Evolutionary conservation across 2,329 filamentous ascomycete species (phyloP).

Genomic region (Coleophoma cylindrospora): DNA sequence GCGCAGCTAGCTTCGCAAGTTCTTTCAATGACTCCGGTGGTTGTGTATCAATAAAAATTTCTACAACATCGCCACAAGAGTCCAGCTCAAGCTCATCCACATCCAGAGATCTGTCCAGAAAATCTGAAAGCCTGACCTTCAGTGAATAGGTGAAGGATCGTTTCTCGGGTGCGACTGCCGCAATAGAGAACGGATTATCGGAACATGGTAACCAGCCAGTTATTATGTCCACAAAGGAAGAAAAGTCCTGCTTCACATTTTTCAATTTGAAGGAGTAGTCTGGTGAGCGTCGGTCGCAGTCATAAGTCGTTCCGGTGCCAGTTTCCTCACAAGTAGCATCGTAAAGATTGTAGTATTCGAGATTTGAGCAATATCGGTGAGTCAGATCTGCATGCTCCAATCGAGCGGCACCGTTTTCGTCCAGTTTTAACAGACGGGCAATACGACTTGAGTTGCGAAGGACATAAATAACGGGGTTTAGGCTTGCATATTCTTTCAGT

Average conservation of each 20-base stretch:
- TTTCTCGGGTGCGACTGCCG: constrained; percentile 49
- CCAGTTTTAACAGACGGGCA: constrained; percentile 35
- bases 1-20: constrained; percentile 46
- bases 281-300: constrained; percentile 39
- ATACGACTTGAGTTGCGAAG: constrained; percentile 59
- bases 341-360: constrained; percentile 71
- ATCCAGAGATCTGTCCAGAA: constrained; percentile 46
- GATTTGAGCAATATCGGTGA: constrained; percentile 57
- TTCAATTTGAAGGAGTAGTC: constrained; percentile 38
- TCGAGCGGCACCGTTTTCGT: constrained; percentile 51
- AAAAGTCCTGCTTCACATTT: constrained; percentile 50
- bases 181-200: constrained; percentile 51
- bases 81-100: constrained; percentile 44
- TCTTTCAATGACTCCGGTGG: constrained; percentile 37
- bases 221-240: constrained; percentile 48
- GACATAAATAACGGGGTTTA: constrained; percentile 64
- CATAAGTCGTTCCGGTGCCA: constrained; percentile 20
- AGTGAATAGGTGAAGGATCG: constrained; percentile 61
- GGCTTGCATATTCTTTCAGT: constrained; percentile 52
- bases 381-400: constrained; percentile 52
- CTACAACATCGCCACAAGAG: constrained; percentile 49
- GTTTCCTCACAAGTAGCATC: constrained; percentile 32
- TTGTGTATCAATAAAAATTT: constrained; percentile 52
- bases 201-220: constrained; percentile 43
- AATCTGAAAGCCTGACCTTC: constrained; percentile 52